Evolutionary conservation across 129 eudicot genomes (phyloP).

Genomic region (Artemisia tridentata): DNA sequence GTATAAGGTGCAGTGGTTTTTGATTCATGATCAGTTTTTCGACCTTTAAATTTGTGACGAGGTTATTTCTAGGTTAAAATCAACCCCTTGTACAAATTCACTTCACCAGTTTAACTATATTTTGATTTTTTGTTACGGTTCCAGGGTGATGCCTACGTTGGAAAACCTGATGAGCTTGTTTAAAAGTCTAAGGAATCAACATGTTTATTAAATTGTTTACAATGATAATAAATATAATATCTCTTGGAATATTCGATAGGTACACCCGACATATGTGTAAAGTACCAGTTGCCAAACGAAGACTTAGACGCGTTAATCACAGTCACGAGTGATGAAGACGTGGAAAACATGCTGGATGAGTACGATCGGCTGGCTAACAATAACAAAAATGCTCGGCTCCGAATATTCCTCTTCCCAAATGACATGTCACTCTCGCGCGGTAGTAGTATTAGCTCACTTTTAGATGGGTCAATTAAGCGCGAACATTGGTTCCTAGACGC

Average conservation of each 20-base stretch:
- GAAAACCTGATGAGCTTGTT: too few relatives aligned
- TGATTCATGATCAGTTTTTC: too few relatives aligned
- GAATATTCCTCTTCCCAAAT: constrained; percentile 63
- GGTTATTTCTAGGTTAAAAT: too few relatives aligned
- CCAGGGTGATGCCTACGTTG: too few relatives aligned
- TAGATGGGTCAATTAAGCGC: constrained; percentile 78
- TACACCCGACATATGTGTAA: constrained; percentile 52
- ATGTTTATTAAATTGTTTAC: not conserved
- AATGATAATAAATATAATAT: not conserved
- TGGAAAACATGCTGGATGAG: constrained; percentile 96
- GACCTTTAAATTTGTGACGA: too few relatives aligned
- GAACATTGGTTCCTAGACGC: constrained; percentile 91
- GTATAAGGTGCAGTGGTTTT: too few relatives aligned
- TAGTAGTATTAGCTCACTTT: constrained; percentile 70
- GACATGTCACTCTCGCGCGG: constrained; percentile 56
- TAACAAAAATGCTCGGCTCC: constrained; percentile 62
- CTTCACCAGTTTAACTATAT: too few relatives aligned
- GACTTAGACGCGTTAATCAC: constrained; percentile 86
- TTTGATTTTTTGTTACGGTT: too few relatives aligned
- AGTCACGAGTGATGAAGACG: constrained; percentile 76
- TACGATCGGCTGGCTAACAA: constrained; percentile 62
- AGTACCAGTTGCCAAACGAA: constrained; percentile 94
- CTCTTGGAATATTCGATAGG: constrained; percentile 23
- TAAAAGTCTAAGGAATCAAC: too few relatives aligned
- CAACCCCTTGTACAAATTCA: too few relatives aligned